Evolutionary conservation across 1,284 basidiomycete genomes (phyloP).

Genomic region (Coniophora puteana): DNA sequence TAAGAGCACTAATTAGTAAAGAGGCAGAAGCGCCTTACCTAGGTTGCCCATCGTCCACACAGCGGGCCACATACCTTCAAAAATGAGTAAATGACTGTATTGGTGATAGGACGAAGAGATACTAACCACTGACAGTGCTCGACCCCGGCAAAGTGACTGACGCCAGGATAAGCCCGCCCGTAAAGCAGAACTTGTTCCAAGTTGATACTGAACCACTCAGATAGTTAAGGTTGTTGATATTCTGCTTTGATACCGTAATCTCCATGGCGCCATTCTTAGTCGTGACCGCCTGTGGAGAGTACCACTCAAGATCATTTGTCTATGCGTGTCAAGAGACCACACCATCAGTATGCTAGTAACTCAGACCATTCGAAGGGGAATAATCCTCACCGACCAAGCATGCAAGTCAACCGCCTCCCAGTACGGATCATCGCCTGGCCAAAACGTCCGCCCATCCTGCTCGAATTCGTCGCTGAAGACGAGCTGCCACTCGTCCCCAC

Average conservation of each 20-base stretch:
- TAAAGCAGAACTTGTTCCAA: conserved; percentile 92
- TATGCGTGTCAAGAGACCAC: conserved; percentile 46
- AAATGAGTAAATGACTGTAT: not conserved
- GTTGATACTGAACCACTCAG: conserved; percentile 56
- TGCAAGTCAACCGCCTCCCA: conserved; percentile 68
- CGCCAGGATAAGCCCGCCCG: conserved; percentile 80
- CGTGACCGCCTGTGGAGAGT: conserved; percentile 62
- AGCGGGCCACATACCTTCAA: conserved; percentile 5
- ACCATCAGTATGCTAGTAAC: conserved; percentile 9
- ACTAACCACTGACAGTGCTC: conserved; percentile 42
- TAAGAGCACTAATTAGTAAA: not conserved
- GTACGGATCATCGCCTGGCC: conserved; percentile 68
- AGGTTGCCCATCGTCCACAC: conserved; percentile 77
- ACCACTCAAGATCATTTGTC: conserved; percentile 79
- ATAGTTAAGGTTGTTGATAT: conserved; percentile 67
- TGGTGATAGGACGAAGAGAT: conserved; percentile 35
- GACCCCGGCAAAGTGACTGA: conserved; percentile 71
- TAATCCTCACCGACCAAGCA: conserved; percentile 47
- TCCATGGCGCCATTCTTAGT: conserved; percentile 69
- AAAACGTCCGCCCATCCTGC: conserved; percentile 65
- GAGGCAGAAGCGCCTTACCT: conserved; percentile 33
- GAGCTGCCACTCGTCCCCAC: conserved; percentile 69
- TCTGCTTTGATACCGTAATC: conserved; percentile 60
- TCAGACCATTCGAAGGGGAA: conserved; percentile 25
- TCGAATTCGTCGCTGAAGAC: conserved; percentile 92